Base-by-base conservation (phyloP, 139 green algal species). In the Chlorella sp. region DNA sequence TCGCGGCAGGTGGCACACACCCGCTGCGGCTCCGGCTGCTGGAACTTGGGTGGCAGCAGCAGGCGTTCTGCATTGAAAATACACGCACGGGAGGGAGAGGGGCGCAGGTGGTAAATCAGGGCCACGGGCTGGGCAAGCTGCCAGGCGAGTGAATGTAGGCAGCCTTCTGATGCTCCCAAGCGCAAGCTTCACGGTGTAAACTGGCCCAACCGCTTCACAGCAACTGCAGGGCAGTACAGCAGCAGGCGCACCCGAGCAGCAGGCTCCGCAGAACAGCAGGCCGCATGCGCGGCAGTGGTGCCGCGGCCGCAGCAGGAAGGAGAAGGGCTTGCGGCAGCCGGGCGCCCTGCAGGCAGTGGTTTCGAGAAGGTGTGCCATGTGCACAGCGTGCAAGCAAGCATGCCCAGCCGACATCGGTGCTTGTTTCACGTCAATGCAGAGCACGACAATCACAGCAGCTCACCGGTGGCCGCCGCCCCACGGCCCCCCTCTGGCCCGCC, bases 231-330 rank as follows among this genome's bases (percentile, higher is more conserved):
- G 44, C 26, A 36, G 63, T 6, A 5, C 28, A 16, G 63, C 63
- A 25, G 28, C 63, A 15, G 32, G 41, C 76, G 5, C 21, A 78
- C 79, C 79, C 28, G 67, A 39, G 32, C 82, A 90, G 92, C 95
- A 97, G 41, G 74, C 62, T 39, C 90, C 70, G 89, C 95, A 98
- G 81, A 96, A 97, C 57, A 98, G 90, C 69, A 89, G 85, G 41
- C 94, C 95, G 79, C 94, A 96, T 72, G 92, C 83, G 28, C 93
- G 85, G 89, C 93, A 96, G 86, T 97, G 95, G 85, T 97, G 95
- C 13, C 92, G 84, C 13, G 93, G 81, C 2, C 92, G 87, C 68
- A 91, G 69, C 47, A 95, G 30, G 60, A 86, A 81, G 71, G 44
- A 90, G 91, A 97, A 97, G 1, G 88, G 87, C 78, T 74, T 87